Evolutionary conservation across 768 basidiomycete genomes (phyloP).

Genomic region (Sistotremastrum niveocremeum): DNA sequence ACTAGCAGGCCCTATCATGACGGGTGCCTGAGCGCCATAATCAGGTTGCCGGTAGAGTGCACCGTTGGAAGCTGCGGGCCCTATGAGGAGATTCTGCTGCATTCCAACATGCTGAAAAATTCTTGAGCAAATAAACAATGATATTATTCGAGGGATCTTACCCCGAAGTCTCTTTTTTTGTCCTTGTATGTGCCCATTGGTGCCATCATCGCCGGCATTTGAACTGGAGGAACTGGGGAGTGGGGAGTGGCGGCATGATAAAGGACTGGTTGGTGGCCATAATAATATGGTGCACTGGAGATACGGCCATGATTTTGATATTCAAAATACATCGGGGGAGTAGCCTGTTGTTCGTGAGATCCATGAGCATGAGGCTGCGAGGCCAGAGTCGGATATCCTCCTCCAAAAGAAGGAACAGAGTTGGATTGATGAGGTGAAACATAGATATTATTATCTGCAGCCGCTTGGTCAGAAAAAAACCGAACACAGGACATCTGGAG

Average conservation of each 20-base stretch:
- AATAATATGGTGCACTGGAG: constrained; percentile 45
- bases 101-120: no score
- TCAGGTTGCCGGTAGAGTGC: constrained; percentile 14
- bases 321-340: constrained; percentile 42
- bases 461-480: no score
- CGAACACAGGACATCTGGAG: no score
- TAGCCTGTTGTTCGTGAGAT: constrained; percentile 25
- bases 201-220: constrained; percentile 27
- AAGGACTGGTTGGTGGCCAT: constrained; percentile 44
- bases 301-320: constrained; percentile 35
- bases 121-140: no score
- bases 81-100: no score
- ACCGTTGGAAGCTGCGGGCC: no score
- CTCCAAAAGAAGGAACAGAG: constrained; percentile 25
- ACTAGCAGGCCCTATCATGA: constrained; percentile 29
- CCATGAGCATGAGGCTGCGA: constrained; percentile 28
- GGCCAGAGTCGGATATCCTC: constrained; percentile 35
- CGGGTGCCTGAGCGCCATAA: constrained; percentile 31
- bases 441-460: constrained; percentile 21
- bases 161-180: constrained; percentile 49
- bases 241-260: constrained; percentile 37
- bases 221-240: constrained; percentile 41
- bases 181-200: constrained; percentile 23
- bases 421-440: constrained; percentile 27
- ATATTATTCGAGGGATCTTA: constrained; percentile 11